These are phyloP conservation scores for Seiridium unicorne DNA, from an alignment of 2,329 filamentous ascomycete genomes.

Conservation along the genomic window DNA sequence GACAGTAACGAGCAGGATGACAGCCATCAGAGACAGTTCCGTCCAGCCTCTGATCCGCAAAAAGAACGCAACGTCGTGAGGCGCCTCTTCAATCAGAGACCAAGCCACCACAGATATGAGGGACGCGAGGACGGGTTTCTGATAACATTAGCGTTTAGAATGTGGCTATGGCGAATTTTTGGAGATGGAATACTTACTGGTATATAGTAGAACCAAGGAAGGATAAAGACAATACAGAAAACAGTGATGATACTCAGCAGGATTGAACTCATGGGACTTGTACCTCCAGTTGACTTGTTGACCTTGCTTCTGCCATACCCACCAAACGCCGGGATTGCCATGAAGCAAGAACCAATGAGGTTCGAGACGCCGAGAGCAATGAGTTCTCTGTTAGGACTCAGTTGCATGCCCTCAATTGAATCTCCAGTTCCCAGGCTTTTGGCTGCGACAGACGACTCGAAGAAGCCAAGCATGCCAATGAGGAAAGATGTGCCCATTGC, in stretches of 20 bases:
- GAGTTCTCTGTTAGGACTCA: slow-evolving; percentile 90
- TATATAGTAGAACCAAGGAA: slow-evolving; percentile 92
- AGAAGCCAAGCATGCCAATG: slow-evolving; percentile 95
- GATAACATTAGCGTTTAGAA: not conserved
- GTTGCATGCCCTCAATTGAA: slow-evolving; percentile 73
- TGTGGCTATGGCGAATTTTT: not conserved
- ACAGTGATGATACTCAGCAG: slow-evolving; percentile 81
- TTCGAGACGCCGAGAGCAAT: slow-evolving; percentile 90
- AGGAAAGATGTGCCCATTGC: slow-evolving; percentile 90
- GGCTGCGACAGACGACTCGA: slow-evolving; percentile 93
- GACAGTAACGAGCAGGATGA: slow-evolving; percentile 89
- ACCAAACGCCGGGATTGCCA: slow-evolving; percentile 89
- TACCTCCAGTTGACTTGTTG: slow-evolving; percentile 87
- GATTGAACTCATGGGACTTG: slow-evolving; percentile 90
- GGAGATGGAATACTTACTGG: slow-evolving; percentile 61
- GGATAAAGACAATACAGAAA: slow-evolving; percentile 74
- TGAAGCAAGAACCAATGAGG: slow-evolving; percentile 86
- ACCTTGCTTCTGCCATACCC: slow-evolving; percentile 96
- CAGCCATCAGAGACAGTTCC: slow-evolving; percentile 81
- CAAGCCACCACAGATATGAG: slow-evolving; percentile 96
- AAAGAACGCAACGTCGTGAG: slow-evolving; percentile 90
- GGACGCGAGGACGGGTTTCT: slow-evolving; percentile 90
- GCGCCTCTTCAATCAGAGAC: slow-evolving; percentile 92
- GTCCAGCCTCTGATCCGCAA: slow-evolving; percentile 79
- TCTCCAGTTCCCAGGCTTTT: slow-evolving; percentile 77